phyloP scores from a whole-genome alignment of 495 filamentous ascomycete species.

The Tirmania nivea region DNA sequence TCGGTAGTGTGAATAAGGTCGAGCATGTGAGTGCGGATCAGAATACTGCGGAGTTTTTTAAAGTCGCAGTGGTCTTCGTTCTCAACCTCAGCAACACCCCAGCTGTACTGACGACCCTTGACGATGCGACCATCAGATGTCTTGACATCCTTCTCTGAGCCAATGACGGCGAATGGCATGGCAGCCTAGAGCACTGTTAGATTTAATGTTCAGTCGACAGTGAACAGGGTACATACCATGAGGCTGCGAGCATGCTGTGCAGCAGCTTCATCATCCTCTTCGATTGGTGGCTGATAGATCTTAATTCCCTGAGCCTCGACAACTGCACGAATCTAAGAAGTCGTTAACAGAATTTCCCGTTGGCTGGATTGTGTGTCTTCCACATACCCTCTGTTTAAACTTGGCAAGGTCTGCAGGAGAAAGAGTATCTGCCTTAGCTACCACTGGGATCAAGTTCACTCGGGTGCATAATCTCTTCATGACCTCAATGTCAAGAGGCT shows the following conservation, averaged over 20 bases:
- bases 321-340: slow-evolving; percentile 61
- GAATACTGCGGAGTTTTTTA: slow-evolving; percentile 96
- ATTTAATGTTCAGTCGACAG: background rate
- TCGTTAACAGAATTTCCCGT: background rate
- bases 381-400: slow-evolving; percentile 71
- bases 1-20: slow-evolving; percentile 98
- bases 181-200: slow-evolving; percentile 29
- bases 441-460: slow-evolving; percentile 93
- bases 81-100: slow-evolving; percentile 98
- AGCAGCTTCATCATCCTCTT: slow-evolving; percentile 94
- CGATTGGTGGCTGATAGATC: slow-evolving; percentile 91
- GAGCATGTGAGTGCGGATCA: slow-evolving; percentile 99
- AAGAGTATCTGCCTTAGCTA: slow-evolving; percentile 95
- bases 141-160: slow-evolving; percentile 97
- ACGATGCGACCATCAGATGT: slow-evolving; percentile 84
- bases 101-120: slow-evolving; percentile 96
- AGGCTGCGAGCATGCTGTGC: slow-evolving; percentile 80
- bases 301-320: slow-evolving; percentile 97
- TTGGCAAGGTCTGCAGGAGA: slow-evolving; percentile 73
- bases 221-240: slow-evolving; percentile 27
- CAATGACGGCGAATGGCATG: slow-evolving; percentile 97
- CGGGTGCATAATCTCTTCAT: slow-evolving; percentile 97
- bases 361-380: background rate
- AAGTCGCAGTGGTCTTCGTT: slow-evolving; percentile 99
- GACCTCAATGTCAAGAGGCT: slow-evolving; percentile 96